Conservation (phyloP, 352 stramenopile genomes). For the Phytophthora sp. region DNA sequence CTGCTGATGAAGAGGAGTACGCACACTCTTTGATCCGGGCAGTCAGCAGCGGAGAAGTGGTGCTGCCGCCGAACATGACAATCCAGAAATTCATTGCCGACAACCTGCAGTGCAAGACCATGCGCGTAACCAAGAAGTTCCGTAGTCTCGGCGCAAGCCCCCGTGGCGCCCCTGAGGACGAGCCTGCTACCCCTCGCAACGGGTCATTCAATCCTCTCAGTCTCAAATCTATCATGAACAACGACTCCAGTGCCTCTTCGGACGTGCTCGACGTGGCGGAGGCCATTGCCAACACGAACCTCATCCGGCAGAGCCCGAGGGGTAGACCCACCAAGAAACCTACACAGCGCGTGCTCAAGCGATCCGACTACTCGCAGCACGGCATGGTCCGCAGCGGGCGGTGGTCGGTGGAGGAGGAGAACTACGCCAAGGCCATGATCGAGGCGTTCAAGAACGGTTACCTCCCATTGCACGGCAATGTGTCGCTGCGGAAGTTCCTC, state of each 20-base stretch:
- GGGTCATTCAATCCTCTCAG: conserved; percentile 69
- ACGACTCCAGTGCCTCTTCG: conserved; percentile 35
- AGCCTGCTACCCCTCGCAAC: conserved; percentile 7
- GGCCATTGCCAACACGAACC: conserved; percentile 20
- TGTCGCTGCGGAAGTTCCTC: conserved; percentile 87
- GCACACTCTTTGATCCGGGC: conserved; percentile 60
- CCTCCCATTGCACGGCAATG: conserved; percentile 78
- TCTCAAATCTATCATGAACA: conserved; percentile 81
- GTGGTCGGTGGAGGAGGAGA: conserved; percentile 77
- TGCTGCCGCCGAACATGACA: conserved; percentile 57
- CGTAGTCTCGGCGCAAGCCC: conserved; percentile 36
- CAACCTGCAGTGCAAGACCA: conserved; percentile 66
- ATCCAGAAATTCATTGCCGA: conserved; percentile 64
- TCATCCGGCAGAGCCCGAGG: conserved; percentile 31
- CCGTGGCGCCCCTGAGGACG: conserved; percentile 8
- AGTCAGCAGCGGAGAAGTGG: conserved; percentile 46
- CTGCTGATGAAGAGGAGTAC: conserved; percentile 63
- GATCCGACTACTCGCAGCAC: conserved; percentile 83
- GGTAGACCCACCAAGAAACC: conserved; percentile 41
- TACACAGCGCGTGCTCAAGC: conserved; percentile 64
- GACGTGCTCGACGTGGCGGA: conserved; percentile 29
- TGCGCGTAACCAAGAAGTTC: conserved; percentile 76
- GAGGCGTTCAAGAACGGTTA: conserved; percentile 78
- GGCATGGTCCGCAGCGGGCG: conserved; percentile 70
- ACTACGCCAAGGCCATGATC: conserved; percentile 86